These are phyloP conservation scores for Lepraria neglecta DNA, from an alignment of 495 filamentous ascomycete species.

Conservation along the genomic window DNA sequence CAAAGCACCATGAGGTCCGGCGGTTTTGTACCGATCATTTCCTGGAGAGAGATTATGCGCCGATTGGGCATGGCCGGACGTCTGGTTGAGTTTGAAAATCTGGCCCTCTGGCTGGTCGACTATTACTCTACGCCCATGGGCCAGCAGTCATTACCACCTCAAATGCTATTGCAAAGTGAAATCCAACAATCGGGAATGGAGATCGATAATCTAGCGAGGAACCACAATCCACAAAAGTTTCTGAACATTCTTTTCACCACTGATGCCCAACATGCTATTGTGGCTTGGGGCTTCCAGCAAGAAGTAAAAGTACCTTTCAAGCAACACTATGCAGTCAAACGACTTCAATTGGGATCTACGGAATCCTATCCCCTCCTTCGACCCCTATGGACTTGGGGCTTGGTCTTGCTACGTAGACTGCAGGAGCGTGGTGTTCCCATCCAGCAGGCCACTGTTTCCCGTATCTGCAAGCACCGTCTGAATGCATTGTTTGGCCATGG, in stretches of 20 bases:
- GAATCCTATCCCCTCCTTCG: neutral
- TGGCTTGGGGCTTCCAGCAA: constrained; percentile 54
- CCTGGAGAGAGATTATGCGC: constrained; percentile 45
- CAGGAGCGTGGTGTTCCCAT: constrained; percentile 43
- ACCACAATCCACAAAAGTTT: constrained; percentile 26
- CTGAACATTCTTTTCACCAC: constrained; percentile 42
- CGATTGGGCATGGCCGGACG: constrained; percentile 44
- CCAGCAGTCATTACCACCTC: neutral
- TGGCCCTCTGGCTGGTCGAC: constrained; percentile 40
- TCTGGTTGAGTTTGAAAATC: constrained; percentile 36
- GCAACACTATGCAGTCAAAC: neutral
- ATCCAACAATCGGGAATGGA: neutral
- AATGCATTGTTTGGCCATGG: constrained; percentile 43
- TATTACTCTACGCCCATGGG: constrained; percentile 32
- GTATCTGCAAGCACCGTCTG: constrained; percentile 45
- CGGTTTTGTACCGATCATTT: constrained; percentile 29
- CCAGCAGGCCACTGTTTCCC: constrained; percentile 32
- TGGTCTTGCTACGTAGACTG: constrained; percentile 47
- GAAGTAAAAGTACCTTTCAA: constrained; percentile 24
- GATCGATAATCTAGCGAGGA: neutral
- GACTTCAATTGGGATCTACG: neutral
- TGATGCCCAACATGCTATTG: constrained; percentile 46
- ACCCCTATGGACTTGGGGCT: constrained; percentile 43
- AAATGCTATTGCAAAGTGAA: neutral
- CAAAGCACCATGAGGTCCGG: constrained; percentile 34